phyloP scores from a whole-genome alignment of 352 stramenopile species.

The Globisporangium camurandrum region DNA sequence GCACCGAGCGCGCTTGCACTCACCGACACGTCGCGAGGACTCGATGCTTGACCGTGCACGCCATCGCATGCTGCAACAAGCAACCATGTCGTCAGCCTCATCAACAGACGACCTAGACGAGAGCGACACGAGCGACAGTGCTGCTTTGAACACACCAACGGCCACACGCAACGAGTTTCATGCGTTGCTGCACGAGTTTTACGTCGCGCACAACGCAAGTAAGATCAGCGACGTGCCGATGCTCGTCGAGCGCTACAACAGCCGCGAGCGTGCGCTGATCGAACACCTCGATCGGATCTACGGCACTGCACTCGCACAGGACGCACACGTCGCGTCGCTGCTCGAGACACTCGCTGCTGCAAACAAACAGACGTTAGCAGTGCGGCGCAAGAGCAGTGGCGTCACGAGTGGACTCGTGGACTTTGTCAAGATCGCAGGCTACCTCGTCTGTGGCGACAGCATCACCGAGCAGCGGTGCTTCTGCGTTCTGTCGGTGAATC shows the following conservation, averaged over 20 bases:
- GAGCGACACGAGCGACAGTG: not conserved
- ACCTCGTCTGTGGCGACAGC: too few species aligned
- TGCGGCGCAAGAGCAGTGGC: slow-evolving; percentile 18
- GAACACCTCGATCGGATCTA: slow-evolving; percentile 69
- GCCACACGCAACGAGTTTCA: slow-evolving; percentile 16
- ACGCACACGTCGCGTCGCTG: slow-evolving; percentile 23
- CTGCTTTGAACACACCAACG: not conserved
- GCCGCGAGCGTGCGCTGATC: slow-evolving; percentile 42
- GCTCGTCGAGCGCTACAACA: slow-evolving; percentile 37
- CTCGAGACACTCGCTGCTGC: slow-evolving; percentile 16
- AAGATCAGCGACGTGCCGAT: slow-evolving; percentile 58
- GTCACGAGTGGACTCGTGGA: slow-evolving; percentile 27
- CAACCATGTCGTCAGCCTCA: not conserved
- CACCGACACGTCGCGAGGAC: slow-evolving; percentile 19
- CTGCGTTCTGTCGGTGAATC: slow-evolving; percentile 44
- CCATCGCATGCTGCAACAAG: slow-evolving; percentile 11
- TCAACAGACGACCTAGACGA: not conserved
- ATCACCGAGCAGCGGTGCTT: slow-evolving; percentile 33
- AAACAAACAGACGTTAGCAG: not conserved
- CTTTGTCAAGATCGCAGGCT: slow-evolving; percentile 33
- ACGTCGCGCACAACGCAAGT: slow-evolving; percentile 44
- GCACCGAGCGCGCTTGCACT: slow-evolving; percentile 22
- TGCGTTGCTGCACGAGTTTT: slow-evolving; percentile 38
- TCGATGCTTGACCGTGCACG: slow-evolving; percentile 16
- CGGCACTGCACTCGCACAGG: slow-evolving; percentile 28